Evolutionary conservation across 1,139 yeast genomes (phyloP).

Genomic region (Protomyces pachydermus): DNA sequence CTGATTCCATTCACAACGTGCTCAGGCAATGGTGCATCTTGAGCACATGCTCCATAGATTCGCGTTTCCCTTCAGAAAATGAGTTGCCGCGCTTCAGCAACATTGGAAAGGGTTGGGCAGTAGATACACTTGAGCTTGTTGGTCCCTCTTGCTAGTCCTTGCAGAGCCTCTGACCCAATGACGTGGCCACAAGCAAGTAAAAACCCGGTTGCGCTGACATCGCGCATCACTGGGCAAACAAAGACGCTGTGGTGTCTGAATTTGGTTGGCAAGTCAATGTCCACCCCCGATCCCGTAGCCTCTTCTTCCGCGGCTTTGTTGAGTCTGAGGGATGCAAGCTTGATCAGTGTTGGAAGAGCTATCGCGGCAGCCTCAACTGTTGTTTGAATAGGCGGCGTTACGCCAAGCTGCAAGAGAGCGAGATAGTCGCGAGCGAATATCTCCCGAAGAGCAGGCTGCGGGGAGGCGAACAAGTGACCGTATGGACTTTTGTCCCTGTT

Average conservation of each 20-base stretch:
- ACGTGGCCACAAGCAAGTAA: slow-evolving; percentile 53
- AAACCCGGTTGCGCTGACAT: slow-evolving; percentile 58
- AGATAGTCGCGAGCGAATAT: slow-evolving; percentile 65
- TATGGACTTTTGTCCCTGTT: slow-evolving; percentile 45
- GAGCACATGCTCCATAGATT: not conserved
- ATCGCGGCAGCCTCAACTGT: slow-evolving; percentile 65
- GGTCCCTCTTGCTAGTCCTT: slow-evolving; percentile 16
- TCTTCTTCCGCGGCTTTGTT: not conserved
- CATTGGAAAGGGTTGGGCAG: slow-evolving; percentile 48
- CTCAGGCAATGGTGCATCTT: too few relatives aligned
- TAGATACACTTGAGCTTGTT: slow-evolving; percentile 56
- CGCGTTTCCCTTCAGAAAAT: not conserved
- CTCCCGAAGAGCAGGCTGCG: not conserved
- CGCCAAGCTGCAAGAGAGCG: slow-evolving; percentile 55
- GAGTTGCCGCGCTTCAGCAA: slow-evolving; percentile 9
- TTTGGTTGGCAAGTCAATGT: slow-evolving; percentile 50
- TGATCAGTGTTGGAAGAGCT: slow-evolving; percentile 67
- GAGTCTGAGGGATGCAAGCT: slow-evolving; percentile 47
- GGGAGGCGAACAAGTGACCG: slow-evolving; percentile 35
- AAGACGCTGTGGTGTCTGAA: slow-evolving; percentile 73
- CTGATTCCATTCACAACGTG: too few relatives aligned
- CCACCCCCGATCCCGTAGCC: slow-evolving; percentile 40
- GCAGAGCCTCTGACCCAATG: slow-evolving; percentile 24
- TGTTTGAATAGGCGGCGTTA: slow-evolving; percentile 66
- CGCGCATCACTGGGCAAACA: slow-evolving; percentile 86